phyloP scores from a whole-genome alignment of 169 alveolate species.

The Cryptosporidium meleagridis region DNA sequence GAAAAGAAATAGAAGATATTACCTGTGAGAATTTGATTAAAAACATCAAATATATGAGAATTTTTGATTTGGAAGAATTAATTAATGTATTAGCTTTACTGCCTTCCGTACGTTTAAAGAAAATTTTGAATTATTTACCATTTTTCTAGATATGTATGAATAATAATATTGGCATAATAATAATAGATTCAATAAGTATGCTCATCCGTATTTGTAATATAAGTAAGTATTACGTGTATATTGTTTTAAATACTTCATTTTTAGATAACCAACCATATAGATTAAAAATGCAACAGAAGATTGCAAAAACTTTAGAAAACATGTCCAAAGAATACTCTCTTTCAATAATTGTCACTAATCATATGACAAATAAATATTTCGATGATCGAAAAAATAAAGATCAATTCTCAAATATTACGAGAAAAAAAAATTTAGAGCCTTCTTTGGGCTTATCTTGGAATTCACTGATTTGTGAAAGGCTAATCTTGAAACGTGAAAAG shows the following conservation, averaged over 20 bases:
- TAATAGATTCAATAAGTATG: conserved; percentile 72
- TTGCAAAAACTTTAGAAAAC: conserved; percentile 37
- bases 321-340: conserved; percentile 54
- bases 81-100: background rate
- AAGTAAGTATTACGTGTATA: background rate
- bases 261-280: conserved; percentile 49
- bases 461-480: conserved; percentile 40
- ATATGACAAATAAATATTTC: conserved; percentile 48
- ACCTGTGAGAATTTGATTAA: conserved; percentile 3
- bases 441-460: conserved; percentile 68
- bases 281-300: conserved; percentile 55
- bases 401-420: background rate
- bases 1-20: background rate
- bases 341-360: conserved; percentile 60
- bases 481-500: conserved; percentile 16
- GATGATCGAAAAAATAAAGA: background rate
- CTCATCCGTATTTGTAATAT: conserved; percentile 58
- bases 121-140: background rate
- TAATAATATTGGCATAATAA: conserved; percentile 55
- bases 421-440: conserved; percentile 30
- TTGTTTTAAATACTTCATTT: background rate
- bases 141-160: conserved; percentile 29
- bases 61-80: conserved; percentile 56
- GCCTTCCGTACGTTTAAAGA: conserved; percentile 28
- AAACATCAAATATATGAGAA: conserved; percentile 31